Evolutionary conservation across 768 basidiomycete genomes (phyloP).

Genomic region (Mycena sanguinolenta): DNA sequence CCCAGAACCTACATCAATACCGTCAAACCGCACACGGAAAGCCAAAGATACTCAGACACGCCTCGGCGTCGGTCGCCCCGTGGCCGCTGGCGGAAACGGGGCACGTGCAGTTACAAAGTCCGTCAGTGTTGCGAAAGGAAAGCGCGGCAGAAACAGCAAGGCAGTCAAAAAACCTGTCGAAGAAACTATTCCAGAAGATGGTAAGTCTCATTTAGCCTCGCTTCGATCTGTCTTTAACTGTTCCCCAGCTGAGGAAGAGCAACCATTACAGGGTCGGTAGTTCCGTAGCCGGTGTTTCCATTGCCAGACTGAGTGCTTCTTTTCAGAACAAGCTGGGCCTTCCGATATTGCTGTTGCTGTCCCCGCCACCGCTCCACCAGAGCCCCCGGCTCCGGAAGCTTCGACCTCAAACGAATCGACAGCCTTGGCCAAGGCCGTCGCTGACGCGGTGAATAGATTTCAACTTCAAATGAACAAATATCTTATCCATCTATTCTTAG

Average conservation of each 20-base stretch:
- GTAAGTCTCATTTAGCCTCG: slow-evolving; percentile 44
- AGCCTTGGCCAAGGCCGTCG: slow-evolving; percentile 39
- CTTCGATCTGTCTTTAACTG: slow-evolving; percentile 7
- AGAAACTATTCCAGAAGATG: slow-evolving; percentile 71
- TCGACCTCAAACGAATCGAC: slow-evolving; percentile 22
- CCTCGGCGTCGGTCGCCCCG: slow-evolving; percentile 81
- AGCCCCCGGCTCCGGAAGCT: slow-evolving; percentile 45
- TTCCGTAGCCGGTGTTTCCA: background rate
- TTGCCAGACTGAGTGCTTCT: slow-evolving; percentile 1
- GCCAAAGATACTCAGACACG: slow-evolving; percentile 79
- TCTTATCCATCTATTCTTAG: slow-evolving; percentile 45
- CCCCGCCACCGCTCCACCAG: slow-evolving; percentile 2
- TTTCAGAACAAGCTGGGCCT: slow-evolving; percentile 25
- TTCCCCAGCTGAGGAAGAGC: slow-evolving; percentile 31
- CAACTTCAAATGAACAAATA: background rate
- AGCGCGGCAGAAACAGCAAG: slow-evolving; percentile 64
- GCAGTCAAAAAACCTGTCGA: slow-evolving; percentile 61
- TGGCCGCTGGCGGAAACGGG: slow-evolving; percentile 74
- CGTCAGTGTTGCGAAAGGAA: slow-evolving; percentile 61
- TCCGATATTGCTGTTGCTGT: slow-evolving; percentile 24
- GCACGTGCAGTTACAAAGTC: slow-evolving; percentile 76
- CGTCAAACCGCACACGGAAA: slow-evolving; percentile 65
- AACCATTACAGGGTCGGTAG: slow-evolving; percentile 26
- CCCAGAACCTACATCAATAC: slow-evolving; percentile 43
- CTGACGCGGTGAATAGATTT: slow-evolving; percentile 48